Conservation (phyloP, 2,329 filamentous ascomycete genomes). For the Talaromyces sp. region DNA sequence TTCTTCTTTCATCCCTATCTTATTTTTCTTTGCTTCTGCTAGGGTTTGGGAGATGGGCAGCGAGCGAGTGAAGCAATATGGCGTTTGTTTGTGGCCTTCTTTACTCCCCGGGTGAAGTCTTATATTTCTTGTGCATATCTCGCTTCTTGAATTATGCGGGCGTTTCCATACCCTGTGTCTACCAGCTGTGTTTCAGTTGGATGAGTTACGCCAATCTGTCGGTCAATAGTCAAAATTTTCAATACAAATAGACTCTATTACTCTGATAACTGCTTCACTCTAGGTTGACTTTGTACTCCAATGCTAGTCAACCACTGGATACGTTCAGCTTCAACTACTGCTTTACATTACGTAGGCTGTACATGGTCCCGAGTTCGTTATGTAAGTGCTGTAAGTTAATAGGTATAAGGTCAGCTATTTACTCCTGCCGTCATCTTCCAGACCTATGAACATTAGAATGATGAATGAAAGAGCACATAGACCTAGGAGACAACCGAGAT, state of each 20-base stretch:
- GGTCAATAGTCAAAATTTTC: constrained; percentile 8
- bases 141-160: constrained; percentile 9
- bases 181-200: constrained; percentile 7
- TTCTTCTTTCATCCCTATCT: constrained; percentile 7
- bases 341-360: too few relatives aligned
- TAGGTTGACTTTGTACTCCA: neutral
- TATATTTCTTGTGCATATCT: constrained; percentile 23
- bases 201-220: constrained; percentile 6
- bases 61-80: constrained; percentile 24
- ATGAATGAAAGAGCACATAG: too few relatives aligned
- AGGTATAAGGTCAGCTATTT: too few relatives aligned
- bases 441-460: too few relatives aligned
- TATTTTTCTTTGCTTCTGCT: constrained; percentile 10
- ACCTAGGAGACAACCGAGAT: neutral
- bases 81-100: constrained; percentile 27
- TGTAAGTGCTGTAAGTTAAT: too few relatives aligned
- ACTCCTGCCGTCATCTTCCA: too few relatives aligned
- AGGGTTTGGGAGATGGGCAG: constrained; percentile 20
- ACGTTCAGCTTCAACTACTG: too few relatives aligned
- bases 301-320: too few relatives aligned
- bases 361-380: too few relatives aligned
- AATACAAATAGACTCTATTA: neutral
- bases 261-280: neutral
- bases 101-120: constrained; percentile 13
- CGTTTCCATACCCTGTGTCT: constrained; percentile 21